These are phyloP conservation scores for Phialemoniopsis sp. DNA, from an alignment of 2,329 filamentous ascomycete species.

Conservation along the genomic window DNA sequence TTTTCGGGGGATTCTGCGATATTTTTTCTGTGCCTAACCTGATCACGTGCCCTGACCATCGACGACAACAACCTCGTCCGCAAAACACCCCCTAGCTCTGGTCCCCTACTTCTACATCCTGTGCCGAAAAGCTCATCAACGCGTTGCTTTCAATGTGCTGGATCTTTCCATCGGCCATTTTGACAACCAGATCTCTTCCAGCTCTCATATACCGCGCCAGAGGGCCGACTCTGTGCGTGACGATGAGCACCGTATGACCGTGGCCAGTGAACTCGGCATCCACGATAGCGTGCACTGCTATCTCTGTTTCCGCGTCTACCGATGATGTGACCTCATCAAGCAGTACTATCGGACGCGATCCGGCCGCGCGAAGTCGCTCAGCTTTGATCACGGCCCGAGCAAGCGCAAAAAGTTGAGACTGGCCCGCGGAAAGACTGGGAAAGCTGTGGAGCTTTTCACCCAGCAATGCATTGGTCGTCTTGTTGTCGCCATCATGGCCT, in stretches of 20 bases:
- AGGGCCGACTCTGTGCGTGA: slow-evolving; percentile 7
- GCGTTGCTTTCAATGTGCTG: too few species aligned
- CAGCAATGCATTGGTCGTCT: background rate
- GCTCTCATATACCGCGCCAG: slow-evolving; percentile 2
- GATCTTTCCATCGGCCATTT: background rate
- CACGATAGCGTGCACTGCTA: slow-evolving; percentile 6
- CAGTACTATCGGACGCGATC: slow-evolving; percentile 4
- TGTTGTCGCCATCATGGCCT: too few species aligned
- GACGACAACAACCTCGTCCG: too few species aligned
- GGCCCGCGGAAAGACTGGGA: slow-evolving; percentile 7
- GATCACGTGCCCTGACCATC: too few species aligned
- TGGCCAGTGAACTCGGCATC: slow-evolving; percentile 4
- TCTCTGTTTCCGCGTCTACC: slow-evolving; percentile 7
- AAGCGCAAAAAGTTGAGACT: slow-evolving; percentile 9
- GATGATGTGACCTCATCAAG: slow-evolving; percentile 11
- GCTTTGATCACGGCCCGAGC: slow-evolving; percentile 7
- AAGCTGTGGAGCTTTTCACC: slow-evolving; percentile 6
- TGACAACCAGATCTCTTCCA: slow-evolving; percentile 3
- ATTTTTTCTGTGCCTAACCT: too few species aligned
- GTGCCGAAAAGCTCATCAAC: too few species aligned
- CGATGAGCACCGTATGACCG: slow-evolving; percentile 8
- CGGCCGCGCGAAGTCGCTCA: background rate
- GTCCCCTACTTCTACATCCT: too few species aligned
- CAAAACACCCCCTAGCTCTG: too few species aligned
- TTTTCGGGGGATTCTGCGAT: too few species aligned